Conservation (phyloP, 2,329 filamentous ascomycete genomes). For the Penicillium capsulatum region DNA sequence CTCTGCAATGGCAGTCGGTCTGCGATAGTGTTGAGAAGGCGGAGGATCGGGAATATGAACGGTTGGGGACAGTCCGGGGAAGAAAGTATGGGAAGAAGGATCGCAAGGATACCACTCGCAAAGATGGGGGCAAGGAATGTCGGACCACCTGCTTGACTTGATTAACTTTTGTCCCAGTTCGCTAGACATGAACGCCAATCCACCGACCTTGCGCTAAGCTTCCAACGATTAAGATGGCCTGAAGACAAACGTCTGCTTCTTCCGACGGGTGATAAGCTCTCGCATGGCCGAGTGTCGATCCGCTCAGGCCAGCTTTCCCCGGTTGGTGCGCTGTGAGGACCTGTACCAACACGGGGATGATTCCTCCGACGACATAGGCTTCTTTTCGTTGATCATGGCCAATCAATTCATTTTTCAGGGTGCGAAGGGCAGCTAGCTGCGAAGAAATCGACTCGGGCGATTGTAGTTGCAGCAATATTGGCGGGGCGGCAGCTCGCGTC, state of each 20-base stretch:
- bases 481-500: conserved; percentile 52
- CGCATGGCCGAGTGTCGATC: conserved; percentile 14
- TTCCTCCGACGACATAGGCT: conserved; percentile 65
- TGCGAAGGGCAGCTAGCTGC: conserved; percentile 57
- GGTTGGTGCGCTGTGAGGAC: conserved; percentile 45
- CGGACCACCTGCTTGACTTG: conserved; percentile 61
- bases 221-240: conserved; percentile 78
- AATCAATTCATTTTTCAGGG: conserved; percentile 82
- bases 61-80: conserved; percentile 60
- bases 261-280: conserved; percentile 48
- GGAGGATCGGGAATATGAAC: conserved; percentile 69
- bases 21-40: conserved; percentile 67
- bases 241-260: conserved; percentile 65
- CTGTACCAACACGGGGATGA: conserved; percentile 53
- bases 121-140: conserved; percentile 72
- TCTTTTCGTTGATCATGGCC: conserved; percentile 87
- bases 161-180: conserved; percentile 20
- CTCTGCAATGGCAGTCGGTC: conserved; percentile 59
- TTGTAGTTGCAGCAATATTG: conserved; percentile 56
- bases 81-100: conserved; percentile 67
- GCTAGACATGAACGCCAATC: not conserved
- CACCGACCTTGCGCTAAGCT: conserved; percentile 74
- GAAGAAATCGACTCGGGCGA: conserved; percentile 46
- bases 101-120: conserved; percentile 61
- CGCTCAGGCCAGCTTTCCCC: conserved; percentile 31